Base-by-base conservation (phyloP, 345 rosid species). In the Populus tremula region DNA sequence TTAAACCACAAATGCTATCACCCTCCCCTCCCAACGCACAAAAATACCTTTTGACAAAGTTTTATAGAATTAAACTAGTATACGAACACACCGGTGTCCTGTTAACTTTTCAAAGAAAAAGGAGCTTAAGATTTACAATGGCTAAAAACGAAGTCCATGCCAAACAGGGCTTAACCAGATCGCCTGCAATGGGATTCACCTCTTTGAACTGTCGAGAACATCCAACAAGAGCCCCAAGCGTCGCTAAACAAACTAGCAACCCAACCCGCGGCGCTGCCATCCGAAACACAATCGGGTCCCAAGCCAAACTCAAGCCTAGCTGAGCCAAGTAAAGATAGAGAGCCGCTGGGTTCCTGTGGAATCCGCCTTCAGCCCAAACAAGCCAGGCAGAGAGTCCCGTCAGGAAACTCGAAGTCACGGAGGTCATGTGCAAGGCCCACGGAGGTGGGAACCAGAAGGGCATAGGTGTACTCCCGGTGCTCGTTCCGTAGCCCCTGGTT, bases 341-440 rank as follows among this genome's bases (percentile, higher is more conserved):
- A 16, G 91, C 90, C 21, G 69, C 66, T 3, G 93, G 91, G 25
- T 82, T 84, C 75, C 70, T 83, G 83, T 92, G 99, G 76, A 93
- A 93, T 3, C 96, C 96, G 1, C 93, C 97, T 59, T 91, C 97
- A 1, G 92, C 98, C 99, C 98, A 95, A 7, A 93, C 90, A 17
- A 95, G 89, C 99, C 96, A 95, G 25, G 97, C 88, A 25, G 99
- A 91, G 27, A 93, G 86, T 2, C 92, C 91, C 92, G 89, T 91
- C 79, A 95, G 49, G 85, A 89, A 69, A 69, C 86, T 86, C 16
- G 90, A 87, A 12, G 70, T 80, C 73, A 91, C 1, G 77, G 91
- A 83, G 16, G 88, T 61, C 39, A 79, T 67, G 78, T 93, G 94
- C 13, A 93, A 68, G 56, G 89, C 70, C 98, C 96, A 93, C 38